Base-by-base conservation (phyloP, 2,329 filamentous ascomycete genomes). In the Penicillium sp. region DNA sequence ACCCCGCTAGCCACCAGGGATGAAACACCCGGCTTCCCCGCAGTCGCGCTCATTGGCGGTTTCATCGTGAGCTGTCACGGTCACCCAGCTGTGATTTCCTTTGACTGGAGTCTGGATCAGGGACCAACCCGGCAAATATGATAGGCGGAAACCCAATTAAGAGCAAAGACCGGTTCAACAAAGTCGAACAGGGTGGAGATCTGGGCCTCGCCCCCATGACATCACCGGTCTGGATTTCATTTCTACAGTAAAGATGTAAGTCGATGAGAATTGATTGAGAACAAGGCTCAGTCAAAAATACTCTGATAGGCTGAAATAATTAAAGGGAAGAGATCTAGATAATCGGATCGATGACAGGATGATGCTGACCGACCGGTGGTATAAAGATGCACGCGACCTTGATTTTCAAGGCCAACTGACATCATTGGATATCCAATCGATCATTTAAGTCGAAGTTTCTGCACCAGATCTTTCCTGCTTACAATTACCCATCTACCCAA, bases 11-110 rank as follows among this genome's bases (percentile, higher is more conserved):
- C 35, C 16, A 38, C 16, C 31, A 48, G 43, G 48, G 50, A 44
- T 50, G 44, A 51, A 53, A 56, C 54, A 20, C 47, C 41, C 39
- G 44, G 10, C 4, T 25, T 40, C 38, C 38, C 20, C 38, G 20
- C 38, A 24, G 22, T 25, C 10, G 38, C 20, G 22, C 20, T 25
- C 33, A 30, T 39, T 20, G 35, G 35, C 35, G 31, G 31, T 35
- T 35, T 35, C 16, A 20, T 36, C 33, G 9, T 20, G 16, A 36
- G 16, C n/a, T 35, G 6, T 35, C 33, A 9, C n/a, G 18, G 6
- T 35, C 33, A 9, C 30, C 14, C 2, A 31, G 9, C 25, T 4
- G 25, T 27, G 25, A 27, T 27, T 35, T 2, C 8, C 31, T 7
- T 14, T 14, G 13, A 6, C 30, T 35, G n/a, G n/a, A 35, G 33